Evolutionary conservation across 2,329 filamentous ascomycete genomes (phyloP), one percentile per base, ranked within the genome.

Genomic region (Capronia americana): DNA sequence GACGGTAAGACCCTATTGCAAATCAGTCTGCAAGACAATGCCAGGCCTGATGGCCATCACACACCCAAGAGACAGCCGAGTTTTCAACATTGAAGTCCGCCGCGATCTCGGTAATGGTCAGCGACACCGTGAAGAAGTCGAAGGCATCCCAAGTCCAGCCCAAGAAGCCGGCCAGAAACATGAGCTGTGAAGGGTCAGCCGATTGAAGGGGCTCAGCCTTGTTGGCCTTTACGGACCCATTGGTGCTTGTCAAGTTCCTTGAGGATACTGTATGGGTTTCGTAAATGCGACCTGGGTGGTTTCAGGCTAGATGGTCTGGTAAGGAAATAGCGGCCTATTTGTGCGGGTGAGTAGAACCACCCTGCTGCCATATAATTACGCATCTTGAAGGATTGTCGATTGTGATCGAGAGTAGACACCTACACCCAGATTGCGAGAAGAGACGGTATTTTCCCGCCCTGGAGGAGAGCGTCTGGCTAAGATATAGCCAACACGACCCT

Each of bases 61-160:
- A 81, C 56, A 81, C 84, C 86, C 86, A 87, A 2, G 86, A 87
- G 63, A 88, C 86, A 53, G 87, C 83, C 12, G 82, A 82, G 57
- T 84, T 84, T 2, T 80, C 79, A 65, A 82, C 83, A 57, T 78
- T 79, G 70, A 88, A 88, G 2, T 78, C 74, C 63, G 82, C 76
- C 1, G 85, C 84, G 7, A 88, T 76, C 46, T 85, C 73, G 3
- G 78, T 77, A 14, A 87, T 81, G 0, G 84, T 85, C 53, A 88
- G 75, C 5, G 83, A 85, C 38, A 87, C 85, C 24, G 85, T 86
- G 76, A 87, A 87, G 77, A 87, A 88, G 71, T 88, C 86, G 62
- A 87, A 86, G 0, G 85, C 80, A 69, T 85, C 83, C 81, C 82
- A 84, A 2, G 79, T 79, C 83, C 85, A 87, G n/a, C 69, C 74